Percentiles rank a stretch among this genome's conserved stretches.
Evolutionary conservation across 768 basidiomycete species (phyloP).

Genomic region (Lentinula detonsa): DNA sequence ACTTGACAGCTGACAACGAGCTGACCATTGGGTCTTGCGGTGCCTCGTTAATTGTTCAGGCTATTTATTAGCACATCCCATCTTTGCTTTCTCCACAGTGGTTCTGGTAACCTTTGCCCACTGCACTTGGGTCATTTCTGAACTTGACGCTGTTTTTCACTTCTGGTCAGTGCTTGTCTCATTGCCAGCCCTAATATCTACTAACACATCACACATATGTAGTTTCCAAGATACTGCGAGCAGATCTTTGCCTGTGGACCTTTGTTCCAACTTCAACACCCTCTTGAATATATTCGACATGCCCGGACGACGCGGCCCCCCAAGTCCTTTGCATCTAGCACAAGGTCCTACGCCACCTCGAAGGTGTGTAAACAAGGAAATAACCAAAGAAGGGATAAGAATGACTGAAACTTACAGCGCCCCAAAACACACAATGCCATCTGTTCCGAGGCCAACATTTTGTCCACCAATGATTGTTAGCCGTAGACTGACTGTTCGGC

Average conservation of each 20-base stretch:
- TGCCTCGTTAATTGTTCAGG: constrained; percentile 7
- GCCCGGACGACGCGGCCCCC: constrained; percentile 55
- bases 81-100: constrained; percentile 1
- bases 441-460: constrained; percentile 53
- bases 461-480: constrained; percentile 23
- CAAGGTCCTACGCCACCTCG: constrained; percentile 59
- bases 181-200: background rate
- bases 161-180: background rate
- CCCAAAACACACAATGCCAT: constrained; percentile 63
- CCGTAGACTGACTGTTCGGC: constrained; percentile 14
- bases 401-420: constrained; percentile 20
- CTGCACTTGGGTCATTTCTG: background rate
- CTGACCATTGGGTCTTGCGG: background rate
- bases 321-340: constrained; percentile 56
- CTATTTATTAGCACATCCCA: constrained; percentile 5
- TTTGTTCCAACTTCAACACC: background rate
- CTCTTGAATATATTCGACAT: constrained; percentile 23
- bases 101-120: constrained; percentile 1
- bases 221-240: background rate
- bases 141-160: background rate
- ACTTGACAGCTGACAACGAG: background rate
- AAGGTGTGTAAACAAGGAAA: constrained; percentile 23
- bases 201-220: too few relatives aligned
- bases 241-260: background rate
- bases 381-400: background rate